Base-by-base conservation (phyloP, 179 eudicot species). In the Carnegiea gigantea region DNA sequence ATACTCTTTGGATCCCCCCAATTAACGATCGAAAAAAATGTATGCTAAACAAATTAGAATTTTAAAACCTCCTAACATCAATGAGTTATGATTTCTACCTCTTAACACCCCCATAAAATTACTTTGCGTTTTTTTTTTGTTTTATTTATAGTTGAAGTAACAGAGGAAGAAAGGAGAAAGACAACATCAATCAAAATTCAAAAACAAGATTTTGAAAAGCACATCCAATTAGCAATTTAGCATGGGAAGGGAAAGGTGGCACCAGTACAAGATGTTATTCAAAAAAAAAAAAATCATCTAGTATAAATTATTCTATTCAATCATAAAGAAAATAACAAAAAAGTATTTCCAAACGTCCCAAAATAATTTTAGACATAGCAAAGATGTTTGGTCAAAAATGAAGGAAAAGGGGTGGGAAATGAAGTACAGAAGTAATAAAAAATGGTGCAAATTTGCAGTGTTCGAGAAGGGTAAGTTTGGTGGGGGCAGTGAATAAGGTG, bases 381-480 rank as follows among this genome's bases (percentile, higher is more conserved):
- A 78, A 53, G 79, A 78, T 84, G 86, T 53, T 81, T 60, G 76
- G 57, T 76, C 78, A 78, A 78, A 78, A 81, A 30, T 26, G 65
- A 62, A 23, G 20, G 53, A 23, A 28, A 46, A 33, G 28, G 30
- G 33, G n/a, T 0, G 70, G 51, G 54, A n/a, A 12, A 51, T 51
- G 38, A 40, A 40, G 28, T 46, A 43, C 6, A 49, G n/a, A 24
- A 13, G 13, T 9, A 53, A 59, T 33, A 46, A 33, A 71, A 36
- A 72, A 21, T 38, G 33, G 40, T 33, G 28, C 20, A 17, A 18
- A 70, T 5, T 8, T 43, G 51, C 46, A 33, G 64, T 43, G 40
- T 62, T 0, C 81, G 51, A 64, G 78, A 80, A 76, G 75, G 73
- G 68, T 23, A 80, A 44, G 77, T 3, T 23, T 44, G 15, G 78